Percentiles rank a stretch among this genome's conserved stretches.
Evolutionary conservation across 2,329 filamentous ascomycete species (phyloP).

Genomic region (Alternaria infectoria): DNA sequence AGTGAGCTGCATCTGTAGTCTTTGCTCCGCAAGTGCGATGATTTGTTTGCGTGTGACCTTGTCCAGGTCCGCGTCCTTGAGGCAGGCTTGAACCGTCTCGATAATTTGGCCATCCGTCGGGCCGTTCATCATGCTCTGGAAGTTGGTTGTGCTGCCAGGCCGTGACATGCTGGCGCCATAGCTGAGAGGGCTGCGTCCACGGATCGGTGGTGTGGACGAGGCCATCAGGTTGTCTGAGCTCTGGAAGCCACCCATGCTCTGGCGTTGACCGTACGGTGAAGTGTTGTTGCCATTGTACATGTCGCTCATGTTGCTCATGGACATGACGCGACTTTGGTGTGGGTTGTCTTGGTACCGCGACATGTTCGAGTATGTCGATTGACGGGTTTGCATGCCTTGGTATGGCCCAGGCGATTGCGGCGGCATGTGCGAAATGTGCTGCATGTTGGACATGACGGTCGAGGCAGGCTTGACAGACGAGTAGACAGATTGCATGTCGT

Average conservation of each 20-base stretch:
- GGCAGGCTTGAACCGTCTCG: conserved; percentile 81
- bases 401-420: conserved; percentile 77
- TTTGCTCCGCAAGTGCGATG: conserved; percentile 85
- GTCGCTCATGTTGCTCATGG: conserved; percentile 63
- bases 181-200: conserved; percentile 58
- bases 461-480: conserved; percentile 86
- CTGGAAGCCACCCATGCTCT: conserved; percentile 52
- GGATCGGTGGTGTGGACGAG: conserved; percentile 43
- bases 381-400: conserved; percentile 67
- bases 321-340: conserved; percentile 63
- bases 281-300: conserved; percentile 29
- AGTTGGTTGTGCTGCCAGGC: conserved; percentile 64
- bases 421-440: conserved; percentile 75
- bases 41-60: conserved; percentile 98
- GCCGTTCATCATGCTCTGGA: conserved; percentile 64
- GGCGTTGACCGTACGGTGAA: conserved; percentile 49
- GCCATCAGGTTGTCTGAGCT: conserved; percentile 51
- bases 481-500: conserved; percentile 96
- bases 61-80: conserved; percentile 89
- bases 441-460: conserved; percentile 86
- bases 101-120: conserved; percentile 82
- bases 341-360: conserved; percentile 69
- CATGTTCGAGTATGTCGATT: conserved; percentile 73
- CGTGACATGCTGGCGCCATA: conserved; percentile 54
- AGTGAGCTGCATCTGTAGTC: conserved; percentile 84